Percentiles rank a stretch among this genome's conserved stretches.
phyloP scores from a whole-genome alignment of 805 yeast genomes.

The Pichia scutulata region DNA sequence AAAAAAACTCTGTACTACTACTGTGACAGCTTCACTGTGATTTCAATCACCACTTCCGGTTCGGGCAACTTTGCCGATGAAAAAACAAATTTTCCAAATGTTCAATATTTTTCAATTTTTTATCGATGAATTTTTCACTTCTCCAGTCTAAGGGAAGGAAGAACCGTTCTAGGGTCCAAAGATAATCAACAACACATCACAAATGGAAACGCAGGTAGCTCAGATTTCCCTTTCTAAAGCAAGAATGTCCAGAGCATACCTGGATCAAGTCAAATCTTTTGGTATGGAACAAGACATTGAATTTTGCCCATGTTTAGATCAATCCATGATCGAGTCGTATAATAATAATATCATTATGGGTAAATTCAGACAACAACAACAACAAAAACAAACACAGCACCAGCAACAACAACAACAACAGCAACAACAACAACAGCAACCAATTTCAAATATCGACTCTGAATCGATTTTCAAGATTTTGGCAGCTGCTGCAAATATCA shows the following conservation, averaged over 20 bases:
- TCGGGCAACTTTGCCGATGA: background rate
- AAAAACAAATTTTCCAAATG: background rate
- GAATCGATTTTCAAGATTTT: conserved; percentile 11
- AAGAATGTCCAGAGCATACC: conserved; percentile 36
- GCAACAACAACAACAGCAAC: background rate
- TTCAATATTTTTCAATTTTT: background rate
- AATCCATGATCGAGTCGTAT: background rate
- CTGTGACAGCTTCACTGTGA: too few relatives aligned
- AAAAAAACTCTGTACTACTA: too few relatives aligned
- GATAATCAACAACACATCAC: background rate
- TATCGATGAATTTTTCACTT: background rate
- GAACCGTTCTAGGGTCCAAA: background rate
- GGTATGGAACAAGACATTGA: conserved; percentile 66
- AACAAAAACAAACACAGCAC: too few relatives aligned
- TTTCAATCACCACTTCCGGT: background rate
- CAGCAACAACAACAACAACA: background rate
- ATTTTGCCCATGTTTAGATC: conserved; percentile 43
- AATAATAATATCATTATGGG: background rate
- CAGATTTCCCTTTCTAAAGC: conserved; percentile 7
- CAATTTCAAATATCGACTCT: conserved; percentile 5
- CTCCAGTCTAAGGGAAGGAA: background rate
- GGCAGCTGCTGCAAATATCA: conserved; percentile 7
- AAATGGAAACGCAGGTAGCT: background rate
- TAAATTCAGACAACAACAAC: background rate
- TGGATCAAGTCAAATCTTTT: conserved; percentile 60